Evolutionary conservation across 164 flowering plant species (phyloP), one percentile per base, ranked within the genome.

Genomic region (Vitis rotundifolia): DNA sequence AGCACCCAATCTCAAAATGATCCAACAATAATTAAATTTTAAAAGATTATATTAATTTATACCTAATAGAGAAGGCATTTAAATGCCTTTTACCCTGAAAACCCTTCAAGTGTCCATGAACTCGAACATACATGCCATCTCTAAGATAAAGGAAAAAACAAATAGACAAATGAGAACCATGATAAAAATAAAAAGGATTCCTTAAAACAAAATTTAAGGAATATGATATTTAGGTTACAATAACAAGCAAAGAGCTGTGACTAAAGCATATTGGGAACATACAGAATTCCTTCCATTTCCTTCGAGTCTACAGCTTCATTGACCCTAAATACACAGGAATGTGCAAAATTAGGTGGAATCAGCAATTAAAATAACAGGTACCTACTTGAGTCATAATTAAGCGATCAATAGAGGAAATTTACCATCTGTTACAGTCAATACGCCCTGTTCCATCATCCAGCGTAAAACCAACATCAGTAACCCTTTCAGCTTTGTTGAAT

Each of bases 361-460:
- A 49, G 19, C 54, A 51, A 22, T 28, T 61, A 11, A 13, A n/a
- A 19, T 22, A 50, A 51, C 54, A 37, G 44, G 3, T 6, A 49
- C 9, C 11, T 28, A 48, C 16, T 56, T 3, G 58, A 31, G 11
- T 6, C 8, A 11, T 1, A 62, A 58, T 5, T 13, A 28, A 22
- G 26, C 49, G 62, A 55, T 11, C 2, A 52, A 19, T 16, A 10
- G 12, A 57, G 3, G 57, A 54, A 26, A 61, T 29, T 58, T 58
- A 95, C 98, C 99, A 96, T 88, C 86, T 84, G 49, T 69, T 77
- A 72, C 95, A 88, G 31, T 87, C 88, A 55, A 90, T 73, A n/a
- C 89, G 82, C 16, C 97, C 97, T 0, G 97, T 96, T 5, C 99
- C 99, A 83, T 96, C 99, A 79, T 93, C 95, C 11, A 96, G 77